A percentile compares a stretch with the other conserved stretches of the same genome.
Conservation (phyloP, 371 early-diverging fungal genomes). For the Rhizopus stolonifer region DNA sequence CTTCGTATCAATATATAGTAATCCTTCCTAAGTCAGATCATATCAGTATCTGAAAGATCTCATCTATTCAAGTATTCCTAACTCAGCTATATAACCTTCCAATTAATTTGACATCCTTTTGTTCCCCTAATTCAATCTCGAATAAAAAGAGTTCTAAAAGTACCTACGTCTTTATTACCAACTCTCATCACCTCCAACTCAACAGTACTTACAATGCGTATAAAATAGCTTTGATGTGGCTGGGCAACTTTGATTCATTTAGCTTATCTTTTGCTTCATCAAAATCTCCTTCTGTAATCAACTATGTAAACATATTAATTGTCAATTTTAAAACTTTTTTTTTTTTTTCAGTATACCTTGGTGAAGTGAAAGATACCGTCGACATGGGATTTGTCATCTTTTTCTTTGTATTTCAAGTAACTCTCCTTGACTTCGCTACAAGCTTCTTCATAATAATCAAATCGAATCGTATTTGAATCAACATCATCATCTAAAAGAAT, state of each 20-base stretch:
- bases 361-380: slow-evolving; percentile 1
- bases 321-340: neutral
- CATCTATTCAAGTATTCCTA: too few species aligned
- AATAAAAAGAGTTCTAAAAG: too few species aligned
- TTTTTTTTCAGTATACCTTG: slow-evolving; percentile 1
- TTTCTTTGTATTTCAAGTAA: slow-evolving; percentile 3
- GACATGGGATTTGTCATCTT: slow-evolving; percentile 2
- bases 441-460: slow-evolving; percentile 6
- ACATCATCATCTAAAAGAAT: slow-evolving; percentile 5
- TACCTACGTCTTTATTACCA: too few species aligned
- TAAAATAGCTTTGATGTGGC: slow-evolving; percentile 1
- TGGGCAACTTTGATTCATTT: neutral
- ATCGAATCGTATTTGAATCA: slow-evolving; percentile 5
- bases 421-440: neutral
- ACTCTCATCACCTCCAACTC: too few species aligned
- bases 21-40: too few species aligned
- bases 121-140: too few species aligned
- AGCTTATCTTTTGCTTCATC: slow-evolving; percentile 1
- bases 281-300: slow-evolving; percentile 2
- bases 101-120: too few species aligned
- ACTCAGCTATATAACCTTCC: too few species aligned
- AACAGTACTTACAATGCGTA: neutral
- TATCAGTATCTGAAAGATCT: too few species aligned
- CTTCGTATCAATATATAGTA: too few species aligned
- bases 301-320: neutral